Evolutionary conservation across 129 eudicot genomes (phyloP).

Genomic region (Tanacetum coccineum): DNA sequence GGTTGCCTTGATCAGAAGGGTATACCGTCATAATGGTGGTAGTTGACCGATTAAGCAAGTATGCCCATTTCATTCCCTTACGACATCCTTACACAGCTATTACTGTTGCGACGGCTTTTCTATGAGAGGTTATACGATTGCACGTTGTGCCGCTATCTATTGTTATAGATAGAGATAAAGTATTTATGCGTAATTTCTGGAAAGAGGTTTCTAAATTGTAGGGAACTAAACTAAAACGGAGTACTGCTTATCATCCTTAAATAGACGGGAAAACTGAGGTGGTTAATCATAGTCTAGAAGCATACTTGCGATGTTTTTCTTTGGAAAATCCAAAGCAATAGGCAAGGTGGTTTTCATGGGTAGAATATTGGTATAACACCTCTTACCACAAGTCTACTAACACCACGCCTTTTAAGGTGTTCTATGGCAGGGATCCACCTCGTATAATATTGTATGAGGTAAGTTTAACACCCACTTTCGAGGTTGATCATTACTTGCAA

Average conservation of each 20-base stretch:
- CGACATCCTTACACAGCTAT: not conserved
- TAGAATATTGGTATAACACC: not conserved
- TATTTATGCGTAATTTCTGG: not conserved
- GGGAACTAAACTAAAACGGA: not conserved
- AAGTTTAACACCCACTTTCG: no score
- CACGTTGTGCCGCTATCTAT: not conserved
- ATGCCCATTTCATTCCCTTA: not conserved
- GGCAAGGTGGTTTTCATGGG: not conserved
- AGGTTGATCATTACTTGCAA: not conserved
- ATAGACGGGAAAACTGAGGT: not conserved
- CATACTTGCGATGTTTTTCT: not conserved
- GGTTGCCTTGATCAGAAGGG: not conserved
- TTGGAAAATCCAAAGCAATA: not conserved
- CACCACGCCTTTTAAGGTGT: not conserved
- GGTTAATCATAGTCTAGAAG: not conserved
- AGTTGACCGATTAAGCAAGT: not conserved
- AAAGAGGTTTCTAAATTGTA: not conserved
- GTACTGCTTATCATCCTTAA: not conserved
- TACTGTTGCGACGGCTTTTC: not conserved
- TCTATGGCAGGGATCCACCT: not conserved
- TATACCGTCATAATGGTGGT: not conserved
- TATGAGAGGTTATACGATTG: not conserved
- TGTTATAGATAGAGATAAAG: not conserved
- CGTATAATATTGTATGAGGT: no score
- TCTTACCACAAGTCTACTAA: not conserved